Percentiles rank a stretch among this genome's conserved stretches.
These are phyloP conservation scores for Coemansia sp. DNA, from an alignment of 192 early-diverging fungal species.

Conservation along the genomic window DNA sequence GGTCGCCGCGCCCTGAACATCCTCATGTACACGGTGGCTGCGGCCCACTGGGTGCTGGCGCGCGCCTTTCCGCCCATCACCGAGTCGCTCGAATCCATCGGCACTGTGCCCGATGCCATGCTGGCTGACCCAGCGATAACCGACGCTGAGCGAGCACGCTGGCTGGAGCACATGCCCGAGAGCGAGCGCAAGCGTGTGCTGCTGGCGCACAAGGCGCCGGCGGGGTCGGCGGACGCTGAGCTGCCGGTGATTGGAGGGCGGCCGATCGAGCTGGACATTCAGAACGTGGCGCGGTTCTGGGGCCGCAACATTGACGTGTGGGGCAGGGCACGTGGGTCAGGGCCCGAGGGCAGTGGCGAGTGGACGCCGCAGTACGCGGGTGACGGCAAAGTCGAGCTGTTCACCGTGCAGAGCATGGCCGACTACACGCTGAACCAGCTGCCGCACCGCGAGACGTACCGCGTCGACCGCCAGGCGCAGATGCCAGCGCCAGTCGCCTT, in stretches of 20 bases:
- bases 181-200: constrained; percentile 41
- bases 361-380: constrained; percentile 73
- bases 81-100: constrained; percentile 62
- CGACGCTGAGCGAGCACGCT: constrained; percentile 37
- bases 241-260: constrained; percentile 60
- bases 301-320: constrained; percentile 74
- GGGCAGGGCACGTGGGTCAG: constrained; percentile 53
- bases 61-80: constrained; percentile 66
- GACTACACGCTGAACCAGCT: constrained; percentile 70
- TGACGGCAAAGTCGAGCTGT: constrained; percentile 70
- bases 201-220: constrained; percentile 36
- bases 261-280: constrained; percentile 72
- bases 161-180: constrained; percentile 39
- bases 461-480: constrained; percentile 70
- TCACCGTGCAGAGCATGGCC: constrained; percentile 62
- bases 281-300: constrained; percentile 74
- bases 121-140: constrained; percentile 43
- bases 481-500: constrained; percentile 60
- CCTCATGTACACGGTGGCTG: constrained; percentile 64
- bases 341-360: constrained; percentile 50
- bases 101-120: constrained; percentile 56
- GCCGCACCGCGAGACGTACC: constrained; percentile 57
- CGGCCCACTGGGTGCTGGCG: constrained; percentile 66
- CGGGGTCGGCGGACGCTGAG: constrained; percentile 45
- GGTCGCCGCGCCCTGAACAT: constrained; percentile 68